A percentile compares a stretch with the other conserved stretches of the same genome.
Conservation (phyloP, 2,329 filamentous ascomycete genomes). For the Exophiala dermatitidis region DNA sequence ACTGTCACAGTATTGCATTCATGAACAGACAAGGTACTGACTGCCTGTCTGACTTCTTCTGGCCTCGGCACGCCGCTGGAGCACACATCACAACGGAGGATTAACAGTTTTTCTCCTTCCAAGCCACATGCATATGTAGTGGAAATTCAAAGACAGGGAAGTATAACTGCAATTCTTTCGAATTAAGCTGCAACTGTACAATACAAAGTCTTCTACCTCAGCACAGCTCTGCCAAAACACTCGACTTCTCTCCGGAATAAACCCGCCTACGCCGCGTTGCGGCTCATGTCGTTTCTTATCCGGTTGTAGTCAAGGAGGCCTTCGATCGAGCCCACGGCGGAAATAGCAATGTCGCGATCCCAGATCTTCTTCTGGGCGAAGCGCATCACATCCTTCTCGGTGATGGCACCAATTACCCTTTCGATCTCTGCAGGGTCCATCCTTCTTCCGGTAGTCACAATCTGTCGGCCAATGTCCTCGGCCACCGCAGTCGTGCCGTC, state of each 20-base stretch:
- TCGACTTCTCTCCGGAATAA: neutral
- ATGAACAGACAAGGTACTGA: too few relatives aligned
- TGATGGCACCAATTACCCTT: constrained; percentile 78
- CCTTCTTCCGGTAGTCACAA: constrained; percentile 91
- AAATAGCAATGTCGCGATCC: constrained; percentile 94
- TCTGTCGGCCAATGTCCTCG: constrained; percentile 97
- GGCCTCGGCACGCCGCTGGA: too few relatives aligned
- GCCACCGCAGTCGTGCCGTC: constrained; percentile 96
- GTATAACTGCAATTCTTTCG: constrained; percentile 12
- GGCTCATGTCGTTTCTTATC: constrained; percentile 73
- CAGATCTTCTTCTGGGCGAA: constrained; percentile 93
- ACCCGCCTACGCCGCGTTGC: constrained; percentile 49
- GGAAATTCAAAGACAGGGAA: neutral
- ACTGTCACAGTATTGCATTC: too few relatives aligned
- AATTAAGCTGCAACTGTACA: constrained; percentile 16
- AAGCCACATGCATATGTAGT: too few relatives aligned
- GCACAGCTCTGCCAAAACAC: neutral
- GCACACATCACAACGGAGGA: too few relatives aligned
- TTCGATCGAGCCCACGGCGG: constrained; percentile 88
- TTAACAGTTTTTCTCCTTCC: too few relatives aligned
- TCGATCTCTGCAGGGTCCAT: constrained; percentile 92
- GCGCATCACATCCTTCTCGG: constrained; percentile 93
- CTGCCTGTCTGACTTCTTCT: too few relatives aligned
- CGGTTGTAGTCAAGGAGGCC: constrained; percentile 53
- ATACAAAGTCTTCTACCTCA: constrained; percentile 9